A percentile compares a stretch with the other conserved stretches of the same genome.
These are phyloP conservation scores for Citrus hindsii DNA, from an alignment of 345 rosid genomes.

Conservation along the genomic window DNA sequence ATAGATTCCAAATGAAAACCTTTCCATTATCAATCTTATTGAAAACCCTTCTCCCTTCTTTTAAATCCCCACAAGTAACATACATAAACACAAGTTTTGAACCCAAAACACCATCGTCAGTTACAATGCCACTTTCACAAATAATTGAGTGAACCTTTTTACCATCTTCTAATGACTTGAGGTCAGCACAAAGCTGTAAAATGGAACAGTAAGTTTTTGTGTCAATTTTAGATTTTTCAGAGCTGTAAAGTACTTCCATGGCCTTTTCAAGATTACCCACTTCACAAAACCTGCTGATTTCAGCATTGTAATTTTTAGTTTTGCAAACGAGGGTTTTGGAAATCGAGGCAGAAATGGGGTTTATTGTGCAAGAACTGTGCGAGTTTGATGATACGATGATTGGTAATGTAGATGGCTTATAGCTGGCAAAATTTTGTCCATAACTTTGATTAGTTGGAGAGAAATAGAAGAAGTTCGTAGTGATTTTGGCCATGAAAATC, in stretches of 20 bases:
- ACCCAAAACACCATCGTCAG: slow-evolving; percentile 54
- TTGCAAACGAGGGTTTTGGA: slow-evolving; percentile 7
- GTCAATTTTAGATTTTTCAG: slow-evolving; percentile 31
- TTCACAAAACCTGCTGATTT: slow-evolving; percentile 36
- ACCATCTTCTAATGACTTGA: slow-evolving; percentile 39
- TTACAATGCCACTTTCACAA: slow-evolving; percentile 25
- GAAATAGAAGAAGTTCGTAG: slow-evolving; percentile 19
- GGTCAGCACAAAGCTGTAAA: slow-evolving; percentile 64
- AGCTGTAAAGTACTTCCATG: slow-evolving; percentile 38
- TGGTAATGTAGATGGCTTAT: slow-evolving; percentile 26
- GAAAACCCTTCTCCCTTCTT: slow-evolving; percentile 48
- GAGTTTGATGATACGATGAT: slow-evolving; percentile 10
- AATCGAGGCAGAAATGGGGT: slow-evolving; percentile 19
- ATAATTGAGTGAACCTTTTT: slow-evolving; percentile 50
- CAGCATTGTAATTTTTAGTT: slow-evolving; percentile 26
- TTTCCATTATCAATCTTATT: slow-evolving; percentile 44
- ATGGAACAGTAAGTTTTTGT: slow-evolving; percentile 43
- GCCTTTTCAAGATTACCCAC: slow-evolving; percentile 39
- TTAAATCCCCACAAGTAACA: slow-evolving; percentile 56
- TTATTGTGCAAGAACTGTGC: slow-evolving; percentile 15
- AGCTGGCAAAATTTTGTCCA: slow-evolving; percentile 11
- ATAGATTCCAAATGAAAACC: slow-evolving; percentile 57
- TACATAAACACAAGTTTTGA: slow-evolving; percentile 68
- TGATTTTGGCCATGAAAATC: slow-evolving; percentile 35
- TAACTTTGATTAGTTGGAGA: slow-evolving; percentile 12